These are phyloP conservation scores for Diaporthe helianthi DNA, from an alignment of 2,329 filamentous ascomycete species.

Conservation along the genomic window DNA sequence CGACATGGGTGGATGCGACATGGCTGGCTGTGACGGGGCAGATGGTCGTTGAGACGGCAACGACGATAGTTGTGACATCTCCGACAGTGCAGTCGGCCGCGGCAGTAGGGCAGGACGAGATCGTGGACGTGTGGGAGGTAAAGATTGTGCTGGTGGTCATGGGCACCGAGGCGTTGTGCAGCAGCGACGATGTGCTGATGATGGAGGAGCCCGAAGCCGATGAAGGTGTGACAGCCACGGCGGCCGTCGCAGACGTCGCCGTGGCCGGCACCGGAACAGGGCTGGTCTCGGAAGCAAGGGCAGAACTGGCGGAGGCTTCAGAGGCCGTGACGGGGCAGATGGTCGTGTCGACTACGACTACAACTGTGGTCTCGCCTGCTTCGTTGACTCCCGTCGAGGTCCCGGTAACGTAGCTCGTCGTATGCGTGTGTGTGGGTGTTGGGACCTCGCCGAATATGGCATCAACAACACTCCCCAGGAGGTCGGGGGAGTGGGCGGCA, in stretches of 20 bases:
- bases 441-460: slow-evolving; percentile 25
- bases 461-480: slow-evolving; percentile 27
- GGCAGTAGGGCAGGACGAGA: slow-evolving; percentile 24
- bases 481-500: slow-evolving; percentile 26
- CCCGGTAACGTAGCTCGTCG: slow-evolving; percentile 30
- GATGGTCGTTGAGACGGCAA: slow-evolving; percentile 30
- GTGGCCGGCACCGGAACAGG: slow-evolving; percentile 24
- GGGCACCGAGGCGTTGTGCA: background rate
- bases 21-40: slow-evolving; percentile 32
- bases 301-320: slow-evolving; percentile 25
- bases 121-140: slow-evolving; percentile 25
- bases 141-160: slow-evolving; percentile 33
- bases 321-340: slow-evolving; percentile 33
- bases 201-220: background rate
- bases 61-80: slow-evolving; percentile 22
- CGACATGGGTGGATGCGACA: slow-evolving; percentile 21
- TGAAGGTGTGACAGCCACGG: background rate
- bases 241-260: slow-evolving; percentile 22
- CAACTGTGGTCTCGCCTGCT: slow-evolving; percentile 31
- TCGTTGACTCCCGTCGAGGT: slow-evolving; percentile 27
- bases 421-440: slow-evolving; percentile 23
- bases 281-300: background rate
- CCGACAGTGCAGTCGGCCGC: slow-evolving; percentile 24
- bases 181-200: background rate
- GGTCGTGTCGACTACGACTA: slow-evolving; percentile 28